Evolutionary conservation across 768 basidiomycete genomes (phyloP).

Genomic region (Gyrodon lividus): DNA sequence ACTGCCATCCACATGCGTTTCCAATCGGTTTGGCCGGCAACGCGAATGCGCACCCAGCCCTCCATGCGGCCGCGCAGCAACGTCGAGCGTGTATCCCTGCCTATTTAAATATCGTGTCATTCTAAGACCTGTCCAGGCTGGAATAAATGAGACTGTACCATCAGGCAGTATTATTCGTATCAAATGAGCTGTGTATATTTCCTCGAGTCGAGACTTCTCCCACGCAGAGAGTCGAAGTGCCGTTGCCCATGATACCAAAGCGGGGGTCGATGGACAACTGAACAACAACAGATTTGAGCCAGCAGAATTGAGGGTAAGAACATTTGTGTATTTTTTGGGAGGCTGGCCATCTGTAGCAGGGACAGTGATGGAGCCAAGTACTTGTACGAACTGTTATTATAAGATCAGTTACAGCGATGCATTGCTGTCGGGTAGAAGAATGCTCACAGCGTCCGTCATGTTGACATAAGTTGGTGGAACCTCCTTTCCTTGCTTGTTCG

Average conservation of each 20-base stretch:
- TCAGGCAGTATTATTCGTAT: constrained; percentile 72
- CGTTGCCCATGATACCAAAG: constrained; percentile 86
- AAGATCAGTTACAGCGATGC: constrained; percentile 9
- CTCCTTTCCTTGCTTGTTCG: constrained; percentile 74
- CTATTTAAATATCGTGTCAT: constrained; percentile 24
- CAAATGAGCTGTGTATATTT: constrained; percentile 96
- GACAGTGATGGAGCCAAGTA: constrained; percentile 70
- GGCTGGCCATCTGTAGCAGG: constrained; percentile 52
- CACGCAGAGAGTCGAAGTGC: constrained; percentile 87
- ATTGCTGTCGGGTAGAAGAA: not conserved
- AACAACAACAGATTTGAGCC: constrained; percentile 89
- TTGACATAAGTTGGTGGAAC: constrained; percentile 88
- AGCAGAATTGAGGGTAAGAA: constrained; percentile 91
- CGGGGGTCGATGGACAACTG: constrained; percentile 70
- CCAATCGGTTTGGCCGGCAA: constrained; percentile 99
- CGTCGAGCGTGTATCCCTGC: constrained; percentile 56
- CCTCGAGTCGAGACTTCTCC: constrained; percentile 94
- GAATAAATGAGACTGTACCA: constrained; percentile 29
- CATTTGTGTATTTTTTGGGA: constrained; percentile 63
- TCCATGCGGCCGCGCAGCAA: constrained; percentile 76
- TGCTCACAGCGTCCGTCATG: constrained; percentile 81
- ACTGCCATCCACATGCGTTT: constrained; percentile 87
- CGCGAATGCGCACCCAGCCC: constrained; percentile 86
- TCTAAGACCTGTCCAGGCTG: constrained; percentile 25
- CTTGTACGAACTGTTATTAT: constrained; percentile 65